phyloP scores from a whole-genome alignment of 768 basidiomycete genomes.

The Trametopsis cervina region DNA sequence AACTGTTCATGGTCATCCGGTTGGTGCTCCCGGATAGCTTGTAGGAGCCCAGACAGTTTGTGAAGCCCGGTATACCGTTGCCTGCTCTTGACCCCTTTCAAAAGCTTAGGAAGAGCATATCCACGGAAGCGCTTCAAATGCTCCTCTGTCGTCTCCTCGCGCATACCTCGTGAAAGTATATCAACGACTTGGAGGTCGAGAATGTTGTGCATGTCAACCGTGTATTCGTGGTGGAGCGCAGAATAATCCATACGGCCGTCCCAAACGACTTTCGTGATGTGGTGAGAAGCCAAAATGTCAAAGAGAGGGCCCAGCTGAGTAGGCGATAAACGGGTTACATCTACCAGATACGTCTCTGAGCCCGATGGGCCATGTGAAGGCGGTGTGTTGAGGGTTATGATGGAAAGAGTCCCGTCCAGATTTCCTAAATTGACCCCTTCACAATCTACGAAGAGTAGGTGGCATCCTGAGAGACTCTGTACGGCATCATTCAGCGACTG shows the following conservation, averaged over 20 bases:
- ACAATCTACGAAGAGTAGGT: background rate
- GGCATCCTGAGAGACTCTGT: background rate
- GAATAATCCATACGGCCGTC: background rate
- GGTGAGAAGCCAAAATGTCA: background rate
- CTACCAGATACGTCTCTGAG: background rate
- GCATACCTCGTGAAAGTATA: background rate
- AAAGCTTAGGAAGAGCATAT: too few species aligned
- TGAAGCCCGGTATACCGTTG: too few species aligned
- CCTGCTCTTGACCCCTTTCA: too few species aligned
- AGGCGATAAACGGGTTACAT: background rate
- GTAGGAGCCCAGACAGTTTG: too few species aligned
- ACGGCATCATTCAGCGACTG: too few species aligned
- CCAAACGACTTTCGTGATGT: conserved; percentile 3
- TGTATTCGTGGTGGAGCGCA: background rate
- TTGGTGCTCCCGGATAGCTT: background rate
- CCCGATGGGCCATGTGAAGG: background rate
- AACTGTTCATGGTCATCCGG: too few species aligned
- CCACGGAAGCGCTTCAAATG: background rate
- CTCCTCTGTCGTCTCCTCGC: background rate
- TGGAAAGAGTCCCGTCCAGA: background rate
- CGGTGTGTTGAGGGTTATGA: background rate
- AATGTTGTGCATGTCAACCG: background rate
- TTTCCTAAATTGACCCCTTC: background rate
- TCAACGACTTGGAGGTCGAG: conserved; percentile 6
- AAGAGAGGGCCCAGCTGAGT: background rate